A percentile compares a stretch with the other conserved stretches of the same genome.
Conservation (phyloP, 2,329 filamentous ascomycete genomes). For the Nothopassalora personata region DNA sequence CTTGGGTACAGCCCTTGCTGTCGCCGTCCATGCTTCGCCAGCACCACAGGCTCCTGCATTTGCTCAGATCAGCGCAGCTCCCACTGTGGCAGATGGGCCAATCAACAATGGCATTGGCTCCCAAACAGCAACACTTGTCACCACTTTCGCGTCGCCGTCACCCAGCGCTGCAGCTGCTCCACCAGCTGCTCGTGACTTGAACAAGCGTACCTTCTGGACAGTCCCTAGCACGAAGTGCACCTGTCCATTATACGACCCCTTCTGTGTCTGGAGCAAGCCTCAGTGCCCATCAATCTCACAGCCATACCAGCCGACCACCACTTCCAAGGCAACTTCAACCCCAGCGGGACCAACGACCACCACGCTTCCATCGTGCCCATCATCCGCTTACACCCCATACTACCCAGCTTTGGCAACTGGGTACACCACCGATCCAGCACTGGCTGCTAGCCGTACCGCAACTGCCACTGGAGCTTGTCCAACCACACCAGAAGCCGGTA, state of each 20-base stretch:
- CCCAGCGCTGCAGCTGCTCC: constrained; percentile 13
- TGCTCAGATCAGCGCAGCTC: constrained; percentile 15
- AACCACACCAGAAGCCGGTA: constrained; percentile 30
- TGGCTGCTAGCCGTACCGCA: constrained; percentile 16
- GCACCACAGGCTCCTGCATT: constrained; percentile 18
- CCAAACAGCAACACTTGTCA: constrained; percentile 18
- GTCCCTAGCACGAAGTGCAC: background rate
- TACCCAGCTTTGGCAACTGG: constrained; percentile 21
- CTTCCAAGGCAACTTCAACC: constrained; percentile 2
- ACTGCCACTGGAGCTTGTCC: constrained; percentile 27
- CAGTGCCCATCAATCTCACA: background rate
- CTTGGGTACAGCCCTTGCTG: constrained; percentile 10
- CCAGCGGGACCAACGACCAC: constrained; percentile 7
- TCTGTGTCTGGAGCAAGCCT: background rate
- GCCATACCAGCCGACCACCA: background rate
- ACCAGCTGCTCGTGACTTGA: background rate
- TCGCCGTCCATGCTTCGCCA: constrained; percentile 10
- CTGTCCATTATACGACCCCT: background rate
- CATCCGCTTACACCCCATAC: constrained; percentile 17
- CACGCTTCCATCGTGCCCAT: constrained; percentile 5
- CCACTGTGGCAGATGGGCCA: constrained; percentile 19
- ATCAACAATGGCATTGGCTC: constrained; percentile 5
- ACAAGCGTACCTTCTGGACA: background rate
- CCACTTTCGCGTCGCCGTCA: constrained; percentile 10
- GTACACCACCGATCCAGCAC: constrained; percentile 23